Evolutionary conservation across 176 grass and related monocot genomes (phyloP), one percentile per base, ranked within the genome.

Genomic region (Aegilops tauschii): DNA sequence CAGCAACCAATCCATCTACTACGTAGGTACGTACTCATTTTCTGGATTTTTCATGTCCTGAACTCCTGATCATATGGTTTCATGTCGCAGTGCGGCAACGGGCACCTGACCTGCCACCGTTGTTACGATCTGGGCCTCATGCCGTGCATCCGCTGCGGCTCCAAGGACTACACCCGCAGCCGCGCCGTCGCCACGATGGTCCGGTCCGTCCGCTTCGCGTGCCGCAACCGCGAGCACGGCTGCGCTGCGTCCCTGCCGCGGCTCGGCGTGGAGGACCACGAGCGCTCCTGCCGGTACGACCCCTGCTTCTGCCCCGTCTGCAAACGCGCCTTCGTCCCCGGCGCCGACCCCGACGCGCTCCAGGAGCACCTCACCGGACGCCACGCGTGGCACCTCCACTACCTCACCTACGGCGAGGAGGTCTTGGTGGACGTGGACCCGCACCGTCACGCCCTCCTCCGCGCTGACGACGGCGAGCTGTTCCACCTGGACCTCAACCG

Each of bases 301-400:
- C 83, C 72, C 20, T 76, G 63, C 30, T 85, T 85, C 83, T 85
- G 83, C 73, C 83, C 73, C 8, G 44, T 9, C 30, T 31, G 21
- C 13, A 31, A 63, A 74, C 78, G 74, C 83, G 45, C 11, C 40
- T 85, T 85, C 83, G 1, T 54, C 14, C 9, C 13, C 45, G 83
- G 73, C 73, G 5, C 11, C 3, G 1, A 45, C 1, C 3, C 44
- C 0, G 45, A 5, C 45, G 12, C 21, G 4, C 73, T 77, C 3
- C 63, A 85, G 73, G 44, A n/a, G 42, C 83, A 85, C 45, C 62
- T 78, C 13, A 39, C 30, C 4, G 12, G 5, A 12, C 13, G 34
- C 21, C 73, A 85, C 45, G 73, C 9, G 62, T 85, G 83, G 62
- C 0, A 0, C 13, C 42, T 35, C 62, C 12, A 11, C 30, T 5